Evolutionary conservation across 345 rosid genomes (phyloP), one percentile per base, ranked within the genome.

Genomic region (Hypericum androsaemum): DNA sequence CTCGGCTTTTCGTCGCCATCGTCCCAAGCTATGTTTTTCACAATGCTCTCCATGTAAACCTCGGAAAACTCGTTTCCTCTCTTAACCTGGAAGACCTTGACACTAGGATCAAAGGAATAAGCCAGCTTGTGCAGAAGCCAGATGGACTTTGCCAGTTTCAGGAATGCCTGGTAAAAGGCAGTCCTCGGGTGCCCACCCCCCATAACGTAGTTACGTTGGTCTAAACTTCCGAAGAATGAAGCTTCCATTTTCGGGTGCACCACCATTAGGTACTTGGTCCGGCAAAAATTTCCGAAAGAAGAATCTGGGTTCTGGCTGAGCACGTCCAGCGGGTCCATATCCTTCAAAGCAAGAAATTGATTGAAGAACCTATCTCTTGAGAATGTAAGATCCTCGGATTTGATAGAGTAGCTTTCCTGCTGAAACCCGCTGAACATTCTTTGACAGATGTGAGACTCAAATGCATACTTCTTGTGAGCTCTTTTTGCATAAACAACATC

Each of bases 171-270:
- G 70, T 86, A 86, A 49, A 86, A 83, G 17, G 83, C 75, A 0
- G 95, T 83, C 73, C 95, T 75, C 7, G 90, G 88, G 60, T 83
- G 88, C 9, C 95, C 90, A 37, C 90, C 90, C 39, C 84, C 84
- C 52, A 64, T 63, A 7, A 86, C 64, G 58, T 74, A 83, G 60
- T 79, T 83, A 56, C 84, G 71, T 60, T 86, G 92, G 70, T 83
- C 92, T 43, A 83, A 60, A 40, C 83, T 81, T 12, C 92, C 95
- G 39, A 86, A 86, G 79, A 86, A 86, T 0, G 95, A 86, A 57
- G 86, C 88, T 62, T 86, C 95, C 88, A 86, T 80, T 75, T 86
- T 86, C 5, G 86, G 84, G 37, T 86, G 95, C 62, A 86, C 76
- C 48, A 86, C 81, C 50, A 56, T 65, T 41, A 77, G 61, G 66